Base-by-base conservation (phyloP, 2,329 filamentous ascomycete genomes). In the Sclerotinia subarctica region DNA sequence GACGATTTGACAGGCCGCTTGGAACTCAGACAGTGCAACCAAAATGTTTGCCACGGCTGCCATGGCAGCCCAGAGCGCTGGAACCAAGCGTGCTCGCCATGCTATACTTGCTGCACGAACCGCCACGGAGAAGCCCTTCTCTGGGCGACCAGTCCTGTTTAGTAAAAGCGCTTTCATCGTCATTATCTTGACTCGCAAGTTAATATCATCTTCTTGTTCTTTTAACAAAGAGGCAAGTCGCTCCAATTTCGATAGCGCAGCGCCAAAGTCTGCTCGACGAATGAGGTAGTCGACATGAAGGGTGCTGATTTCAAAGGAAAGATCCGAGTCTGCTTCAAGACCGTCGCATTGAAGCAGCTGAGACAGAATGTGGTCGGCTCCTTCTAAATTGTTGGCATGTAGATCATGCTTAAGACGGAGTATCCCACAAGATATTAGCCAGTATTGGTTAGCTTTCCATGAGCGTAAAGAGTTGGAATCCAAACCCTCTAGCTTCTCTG, bases 391-490 rank as follows among this genome's bases (percentile, higher is more conserved):
- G 69, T 85, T 82, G 35, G 73, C 82, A 67, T 87, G 84, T 8
- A 93, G 80, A 70, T 89, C 87, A 68, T 84, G 82, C 72, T 85
- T 86, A 13, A 92, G 79, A 73, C 87, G 88, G 68, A 92, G 81
- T 54, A 93, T 82, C 5, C 86, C 88, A 19, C 86, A 83, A 75
- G 89, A 90, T 67, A 87, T 87, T 71, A 85, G 81, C 81, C 90
- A 87, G 75, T 90, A 89, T 73, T 96, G 92, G 71, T 90, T 88
- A 24, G 90, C 85, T 78, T 93, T 96, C 77, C 94, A 85, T 0
- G 91, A 89, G 4, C 90, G 88, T 51, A 91, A 82, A 5, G 85
- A 81, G 68, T 89, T 85, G 3, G 83, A 80, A 63, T 89, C 84
- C 24, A 93, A 78, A 38, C 81, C 80, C 65, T 89, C 84, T 57